Evolutionary conservation across 2,329 filamentous ascomycete genomes (phyloP).

Genomic region (Ceratocystis variospora): DNA sequence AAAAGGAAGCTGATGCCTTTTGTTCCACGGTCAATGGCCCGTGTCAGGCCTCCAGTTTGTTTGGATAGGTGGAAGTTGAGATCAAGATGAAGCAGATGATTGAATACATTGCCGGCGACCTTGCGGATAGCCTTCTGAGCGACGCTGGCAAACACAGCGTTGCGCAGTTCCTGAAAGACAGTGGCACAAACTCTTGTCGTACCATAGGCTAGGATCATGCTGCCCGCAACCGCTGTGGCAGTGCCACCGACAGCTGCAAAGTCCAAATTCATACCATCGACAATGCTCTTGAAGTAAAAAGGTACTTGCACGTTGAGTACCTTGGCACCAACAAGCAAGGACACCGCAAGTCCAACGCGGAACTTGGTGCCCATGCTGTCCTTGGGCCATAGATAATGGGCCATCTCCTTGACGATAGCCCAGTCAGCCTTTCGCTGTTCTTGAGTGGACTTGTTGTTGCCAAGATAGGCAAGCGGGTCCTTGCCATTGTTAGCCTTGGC

Average conservation of each 20-base stretch:
- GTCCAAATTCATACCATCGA: conserved; percentile 96
- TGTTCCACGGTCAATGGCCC: conserved; percentile 90
- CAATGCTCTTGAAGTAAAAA: conserved; percentile 97
- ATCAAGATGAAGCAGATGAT: conserved; percentile 76
- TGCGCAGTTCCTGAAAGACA: conserved; percentile 82
- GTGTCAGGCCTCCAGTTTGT: conserved; percentile 85
- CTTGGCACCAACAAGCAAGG: conserved; percentile 76
- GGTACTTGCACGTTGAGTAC: conserved; percentile 94
- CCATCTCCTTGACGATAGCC: conserved; percentile 98
- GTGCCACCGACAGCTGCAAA: conserved; percentile 76
- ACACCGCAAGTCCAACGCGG: conserved; percentile 73
- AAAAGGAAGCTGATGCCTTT: conserved; percentile 97
- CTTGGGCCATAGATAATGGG: conserved; percentile 90
- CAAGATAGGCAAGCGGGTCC: conserved; percentile 49
- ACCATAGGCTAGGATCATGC: conserved; percentile 89
- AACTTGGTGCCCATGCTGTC: conserved; percentile 58
- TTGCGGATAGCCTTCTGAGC: conserved; percentile 90
- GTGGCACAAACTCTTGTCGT: conserved; percentile 77
- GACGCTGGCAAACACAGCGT: conserved; percentile 92
- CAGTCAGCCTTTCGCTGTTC: conserved; percentile 95
- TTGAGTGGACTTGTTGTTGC: conserved; percentile 49
- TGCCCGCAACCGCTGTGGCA: conserved; percentile 74
- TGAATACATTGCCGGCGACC: conserved; percentile 85
- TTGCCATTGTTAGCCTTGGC: conserved; percentile 17
- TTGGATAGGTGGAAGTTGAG: conserved; percentile 87